Conservation (phyloP, 345 rosid genomes). For the Rhodamnia argentea region DNA sequence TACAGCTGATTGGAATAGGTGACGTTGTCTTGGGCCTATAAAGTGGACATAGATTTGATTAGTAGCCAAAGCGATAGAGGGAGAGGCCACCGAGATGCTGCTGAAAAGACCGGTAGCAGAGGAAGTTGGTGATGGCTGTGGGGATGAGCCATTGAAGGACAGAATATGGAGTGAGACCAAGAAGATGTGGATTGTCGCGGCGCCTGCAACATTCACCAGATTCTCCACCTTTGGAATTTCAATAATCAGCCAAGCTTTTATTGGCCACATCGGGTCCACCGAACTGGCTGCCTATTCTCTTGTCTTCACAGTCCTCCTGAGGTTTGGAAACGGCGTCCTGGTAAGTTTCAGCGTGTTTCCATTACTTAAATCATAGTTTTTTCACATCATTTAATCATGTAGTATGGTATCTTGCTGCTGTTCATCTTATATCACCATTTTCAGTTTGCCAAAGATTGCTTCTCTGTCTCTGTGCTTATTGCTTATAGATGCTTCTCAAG, state of each 20-base stretch:
- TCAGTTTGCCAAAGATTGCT: not conserved
- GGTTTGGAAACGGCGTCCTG: slow-evolving; percentile 61
- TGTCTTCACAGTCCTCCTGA: slow-evolving; percentile 43
- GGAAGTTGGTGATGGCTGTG: not conserved
- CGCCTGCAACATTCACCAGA: slow-evolving; percentile 61
- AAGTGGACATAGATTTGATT: not conserved
- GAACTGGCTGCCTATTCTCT: slow-evolving; percentile 71
- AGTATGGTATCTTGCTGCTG: not conserved
- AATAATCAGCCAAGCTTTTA: slow-evolving; percentile 51
- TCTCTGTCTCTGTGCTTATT: not conserved
- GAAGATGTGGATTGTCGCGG: slow-evolving; percentile 65
- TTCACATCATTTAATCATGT: not conserved
- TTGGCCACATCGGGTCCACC: slow-evolving; percentile 53
- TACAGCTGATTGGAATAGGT: not conserved
- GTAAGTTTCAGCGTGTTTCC: slow-evolving; percentile 9
- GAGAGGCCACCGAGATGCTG: slow-evolving; percentile 17
- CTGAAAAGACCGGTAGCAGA: not conserved
- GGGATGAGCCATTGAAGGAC: slow-evolving; percentile 2
- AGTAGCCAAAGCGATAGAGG: slow-evolving; percentile 1
- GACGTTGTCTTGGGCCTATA: not conserved
- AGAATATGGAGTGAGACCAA: slow-evolving; percentile 48
- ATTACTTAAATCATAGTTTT: not conserved
- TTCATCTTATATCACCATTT: not conserved
- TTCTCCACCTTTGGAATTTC: slow-evolving; percentile 50
- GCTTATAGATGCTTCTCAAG: not conserved